These are phyloP conservation scores for Cystofilobasidium macerans DNA, from an alignment of 768 basidiomycete genomes.

Conservation along the genomic window DNA sequence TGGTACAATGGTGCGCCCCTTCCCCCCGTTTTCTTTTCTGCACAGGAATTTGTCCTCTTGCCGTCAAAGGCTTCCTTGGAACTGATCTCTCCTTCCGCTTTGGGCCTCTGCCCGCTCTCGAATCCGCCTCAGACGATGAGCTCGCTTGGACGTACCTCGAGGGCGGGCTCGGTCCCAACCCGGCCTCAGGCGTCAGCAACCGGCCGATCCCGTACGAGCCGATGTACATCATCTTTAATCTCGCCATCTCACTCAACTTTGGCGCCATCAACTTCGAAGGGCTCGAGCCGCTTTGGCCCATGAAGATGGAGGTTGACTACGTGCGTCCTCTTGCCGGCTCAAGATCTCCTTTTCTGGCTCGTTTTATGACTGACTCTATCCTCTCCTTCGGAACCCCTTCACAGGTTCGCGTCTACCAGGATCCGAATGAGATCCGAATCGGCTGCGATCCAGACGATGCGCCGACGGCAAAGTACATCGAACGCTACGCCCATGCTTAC, in stretches of 20 bases:
- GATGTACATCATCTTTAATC: conserved; percentile 24
- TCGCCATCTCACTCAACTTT: conserved; percentile 24
- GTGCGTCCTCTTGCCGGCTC: background rate
- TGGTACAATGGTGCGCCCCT: conserved; percentile 13
- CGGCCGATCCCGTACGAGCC: conserved; percentile 21
- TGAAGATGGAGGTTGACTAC: conserved; percentile 21
- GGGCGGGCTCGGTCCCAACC: conserved; percentile 17
- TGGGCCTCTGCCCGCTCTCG: too few species aligned
- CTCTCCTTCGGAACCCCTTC: too few species aligned
- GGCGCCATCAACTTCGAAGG: conserved; percentile 21
- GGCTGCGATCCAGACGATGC: conserved; percentile 23
- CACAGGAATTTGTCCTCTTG: too few species aligned
- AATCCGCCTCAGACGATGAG: conserved; percentile 1
- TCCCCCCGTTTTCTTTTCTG: too few species aligned
- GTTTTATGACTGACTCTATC: background rate
- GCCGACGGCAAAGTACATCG: conserved; percentile 23
- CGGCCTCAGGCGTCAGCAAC: conserved; percentile 1
- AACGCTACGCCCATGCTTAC: background rate
- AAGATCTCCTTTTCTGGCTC: background rate
- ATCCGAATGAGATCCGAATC: conserved; percentile 13
- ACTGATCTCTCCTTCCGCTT: too few species aligned
- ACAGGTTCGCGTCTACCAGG: conserved; percentile 6
- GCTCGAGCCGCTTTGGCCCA: conserved; percentile 12
- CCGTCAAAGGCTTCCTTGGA: too few species aligned
- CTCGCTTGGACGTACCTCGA: conserved; percentile 9